Conservation (phyloP, 768 basidiomycete genomes). For the Leccinum subgranulosum region DNA sequence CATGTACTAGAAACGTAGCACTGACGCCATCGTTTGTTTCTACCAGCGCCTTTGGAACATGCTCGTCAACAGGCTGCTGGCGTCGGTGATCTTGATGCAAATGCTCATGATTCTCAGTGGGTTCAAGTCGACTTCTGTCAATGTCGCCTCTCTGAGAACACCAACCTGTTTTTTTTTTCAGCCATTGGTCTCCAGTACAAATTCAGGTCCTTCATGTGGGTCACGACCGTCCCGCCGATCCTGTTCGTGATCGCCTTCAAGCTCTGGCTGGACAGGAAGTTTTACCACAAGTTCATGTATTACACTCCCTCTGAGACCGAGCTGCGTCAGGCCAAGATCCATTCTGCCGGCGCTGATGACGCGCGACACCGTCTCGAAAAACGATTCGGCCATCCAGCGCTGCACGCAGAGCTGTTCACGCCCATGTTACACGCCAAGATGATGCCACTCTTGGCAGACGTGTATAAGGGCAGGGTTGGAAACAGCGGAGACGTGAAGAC, state of each 20-base stretch:
- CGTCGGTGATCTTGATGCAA: constrained; percentile 84
- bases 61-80: constrained; percentile 83
- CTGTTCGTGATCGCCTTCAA: constrained; percentile 81
- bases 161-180: constrained; percentile 25
- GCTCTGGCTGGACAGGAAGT: constrained; percentile 69
- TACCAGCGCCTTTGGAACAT: constrained; percentile 88
- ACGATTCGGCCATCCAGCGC: constrained; percentile 93
- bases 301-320: constrained; percentile 84
- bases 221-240: constrained; percentile 83
- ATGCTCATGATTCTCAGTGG: constrained; percentile 79
- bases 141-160: neutral
- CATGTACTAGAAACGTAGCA: neutral
- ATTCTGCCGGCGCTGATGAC: constrained; percentile 75
- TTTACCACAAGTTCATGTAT: constrained; percentile 68
- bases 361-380: constrained; percentile 75
- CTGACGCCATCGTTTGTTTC: neutral
- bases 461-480: constrained; percentile 72
- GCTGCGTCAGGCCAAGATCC: constrained; percentile 66
- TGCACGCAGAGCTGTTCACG: constrained; percentile 83
- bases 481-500: constrained; percentile 43
- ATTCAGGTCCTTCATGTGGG: constrained; percentile 73
- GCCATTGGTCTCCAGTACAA: constrained; percentile 83
- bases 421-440: constrained; percentile 85
- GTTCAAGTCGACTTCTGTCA: constrained; percentile 27
- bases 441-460: constrained; percentile 73